phyloP scores from a whole-genome alignment of 495 filamentous ascomycete genomes.

The Xylaria castorea region DNA sequence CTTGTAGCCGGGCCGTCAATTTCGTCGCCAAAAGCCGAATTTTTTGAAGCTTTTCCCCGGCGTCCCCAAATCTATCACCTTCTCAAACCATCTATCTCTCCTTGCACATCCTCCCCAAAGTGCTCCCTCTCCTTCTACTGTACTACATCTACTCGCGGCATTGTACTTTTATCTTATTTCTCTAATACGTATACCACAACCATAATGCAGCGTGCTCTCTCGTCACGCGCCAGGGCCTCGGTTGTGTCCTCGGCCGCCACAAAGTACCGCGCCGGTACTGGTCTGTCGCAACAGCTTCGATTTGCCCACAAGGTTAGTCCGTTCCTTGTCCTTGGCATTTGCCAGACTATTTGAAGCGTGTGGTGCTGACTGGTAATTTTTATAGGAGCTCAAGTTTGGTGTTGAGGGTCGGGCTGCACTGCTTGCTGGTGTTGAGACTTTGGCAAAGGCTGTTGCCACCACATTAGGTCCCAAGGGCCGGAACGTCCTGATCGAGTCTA shows the following conservation, averaged over 20 bases:
- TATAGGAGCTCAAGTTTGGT: conserved; percentile 95
- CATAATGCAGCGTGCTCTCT: conserved; percentile 78
- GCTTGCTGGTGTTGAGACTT: conserved; percentile 92
- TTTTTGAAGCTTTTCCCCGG: conserved; percentile 46
- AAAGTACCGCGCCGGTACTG: conserved; percentile 61
- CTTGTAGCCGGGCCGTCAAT: conserved; percentile 35
- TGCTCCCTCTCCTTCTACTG: conserved; percentile 10
- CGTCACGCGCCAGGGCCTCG: conserved; percentile 69
- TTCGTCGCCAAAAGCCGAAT: conserved; percentile 34
- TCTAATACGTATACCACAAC: conserved; percentile 34
- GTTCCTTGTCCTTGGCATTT: neutral
- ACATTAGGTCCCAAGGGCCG: conserved; percentile 97
- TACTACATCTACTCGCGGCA: conserved; percentile 28
- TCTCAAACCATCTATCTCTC: conserved; percentile 28
- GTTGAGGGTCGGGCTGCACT: conserved; percentile 90
- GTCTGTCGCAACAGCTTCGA: conserved; percentile 76
- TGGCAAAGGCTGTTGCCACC: conserved; percentile 94
- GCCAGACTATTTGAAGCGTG: neutral
- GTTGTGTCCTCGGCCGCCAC: conserved; percentile 68
- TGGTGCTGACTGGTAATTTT: conserved; percentile 25
- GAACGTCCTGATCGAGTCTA: conserved; percentile 96
- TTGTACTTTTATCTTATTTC: conserved; percentile 22
- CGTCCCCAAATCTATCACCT: conserved; percentile 26
- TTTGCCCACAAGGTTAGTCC: conserved; percentile 90
- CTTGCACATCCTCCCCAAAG: conserved; percentile 23